These are phyloP conservation scores for Xenoacremonium recifei DNA, from an alignment of 2,329 filamentous ascomycete species.

Conservation along the genomic window DNA sequence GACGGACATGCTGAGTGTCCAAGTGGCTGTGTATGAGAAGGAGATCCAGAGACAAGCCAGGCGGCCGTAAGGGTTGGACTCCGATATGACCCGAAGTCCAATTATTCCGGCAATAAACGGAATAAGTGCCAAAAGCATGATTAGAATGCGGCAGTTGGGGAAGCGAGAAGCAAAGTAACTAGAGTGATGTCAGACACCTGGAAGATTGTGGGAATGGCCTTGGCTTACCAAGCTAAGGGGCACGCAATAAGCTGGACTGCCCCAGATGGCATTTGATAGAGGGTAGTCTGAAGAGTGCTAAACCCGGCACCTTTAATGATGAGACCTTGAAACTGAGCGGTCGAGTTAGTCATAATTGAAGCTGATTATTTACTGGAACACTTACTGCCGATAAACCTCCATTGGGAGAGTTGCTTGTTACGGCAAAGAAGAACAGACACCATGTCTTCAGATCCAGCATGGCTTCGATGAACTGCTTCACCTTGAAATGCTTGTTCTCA, in stretches of 20 bases:
- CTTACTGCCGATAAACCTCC: slow-evolving; percentile 5
- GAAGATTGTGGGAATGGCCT: not conserved
- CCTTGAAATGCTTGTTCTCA: slow-evolving; percentile 18
- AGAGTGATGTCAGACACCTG: not conserved
- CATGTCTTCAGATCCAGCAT: not conserved
- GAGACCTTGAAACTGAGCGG: not conserved
- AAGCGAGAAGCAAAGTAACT: not conserved
- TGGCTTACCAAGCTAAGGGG: not conserved
- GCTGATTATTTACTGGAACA: accelerated
- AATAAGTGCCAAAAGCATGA: too few species aligned
- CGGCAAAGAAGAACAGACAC: not conserved
- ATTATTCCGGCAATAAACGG: too few species aligned
- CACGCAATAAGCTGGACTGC: not conserved
- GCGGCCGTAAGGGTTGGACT: not conserved
- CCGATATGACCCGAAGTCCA: not conserved
- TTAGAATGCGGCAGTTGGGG: too few species aligned
- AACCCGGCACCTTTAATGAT: not conserved
- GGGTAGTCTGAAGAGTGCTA: not conserved
- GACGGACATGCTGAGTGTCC: not conserved
- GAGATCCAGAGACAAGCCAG: not conserved
- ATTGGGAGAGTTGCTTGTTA: not conserved
- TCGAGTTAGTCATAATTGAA: slow-evolving; percentile 11
- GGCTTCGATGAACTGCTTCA: not conserved
- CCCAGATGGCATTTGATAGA: not conserved
- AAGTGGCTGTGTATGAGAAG: not conserved